Base-by-base conservation (phyloP, 2,329 filamentous ascomycete species). In the Fusarium foetens region DNA sequence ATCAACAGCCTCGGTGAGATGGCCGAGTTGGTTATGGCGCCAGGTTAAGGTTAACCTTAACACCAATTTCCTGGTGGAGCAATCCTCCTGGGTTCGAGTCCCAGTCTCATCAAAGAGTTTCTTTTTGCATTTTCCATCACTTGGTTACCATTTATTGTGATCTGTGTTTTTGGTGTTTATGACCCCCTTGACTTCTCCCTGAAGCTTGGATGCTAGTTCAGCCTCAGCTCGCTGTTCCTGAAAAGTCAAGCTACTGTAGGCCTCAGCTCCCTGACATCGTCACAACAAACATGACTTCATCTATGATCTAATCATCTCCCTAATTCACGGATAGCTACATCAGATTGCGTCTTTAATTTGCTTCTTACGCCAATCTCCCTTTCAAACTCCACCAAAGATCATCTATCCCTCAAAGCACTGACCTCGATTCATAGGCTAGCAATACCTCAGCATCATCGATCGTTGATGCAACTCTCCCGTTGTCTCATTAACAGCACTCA, bases 1-100 rank as follows among this genome's bases (percentile, higher is more conserved):
- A 67, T 46, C 57, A 67, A 52, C 10, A 67, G n/a, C 38, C 35
- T 42, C 39, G 74, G 74, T 76, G 72, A 76, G 74, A 76, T 76
- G 74, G 74, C 74, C 74, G 74, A 76, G 74, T 76, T 76, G 74
- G 74, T 76, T 76, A 75, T 76, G 74, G 74, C 74, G 74, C 60
- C 74, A 76, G 74, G 74, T 76, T 76, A 76, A 76, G 74, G 74
- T 75, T 42, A 69, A 76, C 74, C 74, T 76, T 76, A 73, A 76
- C 74, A 75, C 66, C 66, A 66, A 71, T 49, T 76, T 76, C 74
- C 74, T 76, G 74, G 55, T 76, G 74, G 72, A 76, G 72, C 74
- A 76, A 76, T 76, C 73, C 74, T 76, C 74, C 73, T 76, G 74
- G 74, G 74, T 76, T 76, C 74, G 71, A 76, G 69, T 76, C 74